phyloP scores from a whole-genome alignment of 2,329 filamentous ascomycete species.

The Aspergillus niger region DNA sequence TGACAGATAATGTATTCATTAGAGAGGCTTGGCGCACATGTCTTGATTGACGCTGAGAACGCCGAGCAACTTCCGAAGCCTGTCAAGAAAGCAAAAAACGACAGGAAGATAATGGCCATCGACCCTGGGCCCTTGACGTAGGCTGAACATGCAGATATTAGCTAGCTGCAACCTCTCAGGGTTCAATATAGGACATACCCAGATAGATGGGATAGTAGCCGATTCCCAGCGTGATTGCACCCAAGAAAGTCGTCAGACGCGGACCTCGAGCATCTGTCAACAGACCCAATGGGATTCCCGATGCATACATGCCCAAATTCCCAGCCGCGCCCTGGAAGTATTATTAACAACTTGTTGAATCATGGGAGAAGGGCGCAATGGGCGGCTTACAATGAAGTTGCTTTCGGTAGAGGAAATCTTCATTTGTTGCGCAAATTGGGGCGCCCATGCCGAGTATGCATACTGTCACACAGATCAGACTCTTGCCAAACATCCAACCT shows the following conservation, averaged over 20 bases:
- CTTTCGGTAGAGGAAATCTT: slow-evolving; percentile 87
- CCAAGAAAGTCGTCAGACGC: slow-evolving; percentile 73
- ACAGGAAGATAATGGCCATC: slow-evolving; percentile 62
- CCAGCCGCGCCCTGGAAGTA: slow-evolving; percentile 52
- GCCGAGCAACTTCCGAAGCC: slow-evolving; percentile 87
- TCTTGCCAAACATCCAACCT: not conserved
- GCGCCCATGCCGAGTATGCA: slow-evolving; percentile 97
- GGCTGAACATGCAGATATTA: slow-evolving; percentile 49
- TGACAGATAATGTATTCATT: not conserved
- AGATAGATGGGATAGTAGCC: slow-evolving; percentile 85
- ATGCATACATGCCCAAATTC: slow-evolving; percentile 84
- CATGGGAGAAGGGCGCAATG: slow-evolving; percentile 3
- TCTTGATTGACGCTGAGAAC: slow-evolving; percentile 87
- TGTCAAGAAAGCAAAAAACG: slow-evolving; percentile 81
- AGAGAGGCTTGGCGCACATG: slow-evolving; percentile 45
- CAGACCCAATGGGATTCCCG: slow-evolving; percentile 85
- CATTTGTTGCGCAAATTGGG: slow-evolving; percentile 86
- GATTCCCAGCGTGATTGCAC: slow-evolving; percentile 68
- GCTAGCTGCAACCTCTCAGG: slow-evolving; percentile 9
- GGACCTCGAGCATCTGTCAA: slow-evolving; percentile 83
- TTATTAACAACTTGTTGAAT: not conserved
- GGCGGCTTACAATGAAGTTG: slow-evolving; percentile 74
- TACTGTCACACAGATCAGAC: slow-evolving; percentile 62
- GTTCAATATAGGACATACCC: slow-evolving; percentile 38
- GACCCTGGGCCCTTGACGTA: slow-evolving; percentile 68